These are phyloP conservation scores for Gentiana macrophylla DNA, from an alignment of 257 asterid genomes.

Conservation along the genomic window DNA sequence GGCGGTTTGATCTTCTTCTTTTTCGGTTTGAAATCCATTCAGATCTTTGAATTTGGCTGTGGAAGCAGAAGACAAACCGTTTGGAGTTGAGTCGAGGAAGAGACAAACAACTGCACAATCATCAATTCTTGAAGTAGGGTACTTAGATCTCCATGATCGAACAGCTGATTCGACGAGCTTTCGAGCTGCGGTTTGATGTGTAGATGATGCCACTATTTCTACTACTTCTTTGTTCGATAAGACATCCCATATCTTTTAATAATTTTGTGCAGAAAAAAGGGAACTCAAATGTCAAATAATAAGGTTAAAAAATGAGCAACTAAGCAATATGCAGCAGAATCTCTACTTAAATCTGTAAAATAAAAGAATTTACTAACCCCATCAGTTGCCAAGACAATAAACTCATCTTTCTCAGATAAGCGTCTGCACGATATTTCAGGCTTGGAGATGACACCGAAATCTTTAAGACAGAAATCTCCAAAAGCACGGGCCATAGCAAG, in stretches of 20 bases:
- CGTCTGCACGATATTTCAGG: conserved; percentile 50
- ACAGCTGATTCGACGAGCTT: conserved; percentile 58
- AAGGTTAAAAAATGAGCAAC: background rate
- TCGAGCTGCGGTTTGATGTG: conserved; percentile 51
- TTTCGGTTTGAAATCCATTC: conserved; percentile 11
- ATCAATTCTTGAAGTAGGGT: conserved; percentile 74
- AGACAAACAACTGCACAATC: conserved; percentile 87
- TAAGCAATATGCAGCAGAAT: background rate
- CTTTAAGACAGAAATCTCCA: conserved; percentile 76
- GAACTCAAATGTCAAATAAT: background rate
- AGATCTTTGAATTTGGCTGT: conserved; percentile 27
- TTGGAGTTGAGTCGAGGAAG: conserved; percentile 40
- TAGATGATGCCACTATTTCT: conserved; percentile 39
- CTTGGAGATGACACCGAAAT: conserved; percentile 58
- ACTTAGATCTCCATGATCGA: conserved; percentile 56
- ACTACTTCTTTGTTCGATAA: conserved; percentile 78
- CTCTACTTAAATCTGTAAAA: background rate
- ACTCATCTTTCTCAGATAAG: conserved; percentile 47
- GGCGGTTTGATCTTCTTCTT: conserved; percentile 3
- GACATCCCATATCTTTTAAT: conserved; percentile 74
- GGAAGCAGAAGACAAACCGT: conserved; percentile 22
- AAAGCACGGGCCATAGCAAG: conserved; percentile 81
- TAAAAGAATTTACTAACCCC: conserved; percentile 32
- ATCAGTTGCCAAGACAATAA: conserved; percentile 58
- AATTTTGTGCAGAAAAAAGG: background rate